Base-by-base conservation (phyloP, 176 grass and related monocot genomes). In the Thalia dealbata region DNA sequence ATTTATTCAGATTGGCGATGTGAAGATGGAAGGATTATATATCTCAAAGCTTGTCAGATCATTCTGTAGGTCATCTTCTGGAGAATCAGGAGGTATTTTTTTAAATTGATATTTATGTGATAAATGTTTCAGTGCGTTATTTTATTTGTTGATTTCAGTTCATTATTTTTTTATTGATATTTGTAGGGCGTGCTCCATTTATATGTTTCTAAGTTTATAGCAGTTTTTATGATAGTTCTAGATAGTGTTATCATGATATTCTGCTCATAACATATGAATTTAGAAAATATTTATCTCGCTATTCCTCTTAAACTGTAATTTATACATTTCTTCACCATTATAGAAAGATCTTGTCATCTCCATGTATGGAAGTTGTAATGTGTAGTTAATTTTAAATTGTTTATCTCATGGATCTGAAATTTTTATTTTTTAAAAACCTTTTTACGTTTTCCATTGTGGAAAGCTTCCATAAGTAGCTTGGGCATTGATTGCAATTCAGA, bases 1-100 rank as follows among this genome's bases (percentile, higher is more conserved):
- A 81, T 70, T 18, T 70, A 22, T 88, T 79, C 75, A 97, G 87
- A 87, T 77, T 82, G 87, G 83, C n/a, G 95, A 92, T 85, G 95
- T 92, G 48, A 97, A 92, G 83, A 78, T 97, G 58, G 89, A 91
- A 82, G 95, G 89, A 19, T 75, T 97, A 72, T 90, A 97, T 84
- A 79, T 91, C 35, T 83, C 83, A 1, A 92, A 90, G 81, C 87
- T 97, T 73, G 89, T 97, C 60, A 78, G 85, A 67, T 97, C 89
- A 65, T 97, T 97, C 76, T 87, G 87, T 78, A 85, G 89, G 73
- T 71, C 66, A 9, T 86, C 93, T 51, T 90, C 89, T 61, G 64
- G 61, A 41, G 86, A 86, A 18, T 92, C 86, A 65, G 76, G 67
- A 88, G 89, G 89, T 92, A 63, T 10, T 30, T 46, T 72, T 38